Percentiles rank a stretch among this genome's conserved stretches.
These are phyloP conservation scores for Phytophthora syringae DNA, from an alignment of 352 stramenopile genomes.

Conservation along the genomic window DNA sequence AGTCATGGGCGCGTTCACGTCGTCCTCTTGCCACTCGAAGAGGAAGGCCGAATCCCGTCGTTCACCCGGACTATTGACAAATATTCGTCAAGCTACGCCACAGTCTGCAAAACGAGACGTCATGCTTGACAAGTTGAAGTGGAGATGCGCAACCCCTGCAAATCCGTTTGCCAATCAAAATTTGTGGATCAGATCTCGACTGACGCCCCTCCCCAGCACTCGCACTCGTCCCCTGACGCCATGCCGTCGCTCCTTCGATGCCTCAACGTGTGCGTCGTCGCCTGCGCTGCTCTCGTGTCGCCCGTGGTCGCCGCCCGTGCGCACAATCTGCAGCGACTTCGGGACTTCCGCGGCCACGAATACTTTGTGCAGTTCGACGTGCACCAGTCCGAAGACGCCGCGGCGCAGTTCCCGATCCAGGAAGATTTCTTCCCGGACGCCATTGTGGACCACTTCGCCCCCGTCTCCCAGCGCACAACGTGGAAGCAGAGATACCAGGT, in stretches of 20 bases:
- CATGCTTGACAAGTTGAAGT: too few relatives aligned
- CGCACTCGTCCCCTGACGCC: neutral
- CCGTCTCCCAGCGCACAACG: conserved; percentile 59
- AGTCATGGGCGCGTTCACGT: too few relatives aligned
- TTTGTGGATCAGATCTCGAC: conserved; percentile 17
- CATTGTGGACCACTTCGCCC: conserved; percentile 76
- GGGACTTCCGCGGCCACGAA: conserved; percentile 71
- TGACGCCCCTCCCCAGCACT: too few relatives aligned
- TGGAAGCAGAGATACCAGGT: conserved; percentile 92
- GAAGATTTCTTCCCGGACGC: conserved; percentile 70
- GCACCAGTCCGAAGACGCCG: conserved; percentile 33
- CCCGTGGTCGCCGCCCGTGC: conserved; percentile 7
- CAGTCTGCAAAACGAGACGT: too few relatives aligned
- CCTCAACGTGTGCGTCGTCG: conserved; percentile 4
- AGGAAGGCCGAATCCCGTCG: too few relatives aligned
- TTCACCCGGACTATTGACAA: too few relatives aligned
- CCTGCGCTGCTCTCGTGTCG: conserved; percentile 2
- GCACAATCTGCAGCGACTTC: conserved; percentile 60
- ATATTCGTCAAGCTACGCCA: too few relatives aligned
- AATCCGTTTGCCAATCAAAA: conserved; percentile 30
- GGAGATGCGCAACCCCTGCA: conserved; percentile 27
- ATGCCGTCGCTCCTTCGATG: conserved; percentile 17
- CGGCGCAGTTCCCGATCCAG: conserved; percentile 39
- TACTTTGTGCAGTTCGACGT: conserved; percentile 68
- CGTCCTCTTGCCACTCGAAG: too few relatives aligned